Evolutionary conservation across 1,284 basidiomycete genomes (phyloP), one percentile per base, ranked within the genome.

Genomic region (Hemileia vastatrix): DNA sequence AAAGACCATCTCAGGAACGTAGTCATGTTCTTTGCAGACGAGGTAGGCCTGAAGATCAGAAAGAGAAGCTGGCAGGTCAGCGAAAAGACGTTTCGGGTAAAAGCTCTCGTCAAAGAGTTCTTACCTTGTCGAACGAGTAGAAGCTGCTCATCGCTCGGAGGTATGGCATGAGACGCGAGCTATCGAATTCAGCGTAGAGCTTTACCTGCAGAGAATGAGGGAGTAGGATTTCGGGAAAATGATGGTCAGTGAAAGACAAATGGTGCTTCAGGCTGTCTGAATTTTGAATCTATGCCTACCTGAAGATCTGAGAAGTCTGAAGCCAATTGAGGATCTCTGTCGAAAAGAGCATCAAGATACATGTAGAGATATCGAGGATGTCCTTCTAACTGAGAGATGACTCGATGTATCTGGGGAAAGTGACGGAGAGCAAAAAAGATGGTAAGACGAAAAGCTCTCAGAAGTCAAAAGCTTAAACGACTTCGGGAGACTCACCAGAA

Each of bases 1-100:
- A 78, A 96, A 97, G 4, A 98, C 93, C 88, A 95, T 95, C 77
- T 97, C 94, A 0, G 85, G 85, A 0, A 98, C 92, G 45, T 90
- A 82, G 71, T 94, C 91, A 44, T 85, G 83, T 64, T 85, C 82
- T 69, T 85, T 84, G 74, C 91, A 96, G 15, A 91, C 84, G 52
- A 82, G 78, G 76, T 91, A 93, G n/a, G 93, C 92, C 84, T 90
- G 68, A 0, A 62, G 24, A 18, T 21, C 0, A 2, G 8, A 8
- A 21, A n/a, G n/a, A n/a, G 6, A 33, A 3, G 13, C 21, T 3
- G 5, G 13, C 32, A 40, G 36, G 13, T 18, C n/a, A 23, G 33
- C 15, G 9, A 49, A 33, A 33, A 63, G 24, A 47, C 19, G 18
- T 36, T n/a, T 23, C 13, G 33, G n/a, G 18, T 40, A 45, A 6